A percentile compares a stretch with the other conserved stretches of the same genome.
Evolutionary conservation across 495 filamentous ascomycete species (phyloP).

Genomic region (Coniosporium apollinis): DNA sequence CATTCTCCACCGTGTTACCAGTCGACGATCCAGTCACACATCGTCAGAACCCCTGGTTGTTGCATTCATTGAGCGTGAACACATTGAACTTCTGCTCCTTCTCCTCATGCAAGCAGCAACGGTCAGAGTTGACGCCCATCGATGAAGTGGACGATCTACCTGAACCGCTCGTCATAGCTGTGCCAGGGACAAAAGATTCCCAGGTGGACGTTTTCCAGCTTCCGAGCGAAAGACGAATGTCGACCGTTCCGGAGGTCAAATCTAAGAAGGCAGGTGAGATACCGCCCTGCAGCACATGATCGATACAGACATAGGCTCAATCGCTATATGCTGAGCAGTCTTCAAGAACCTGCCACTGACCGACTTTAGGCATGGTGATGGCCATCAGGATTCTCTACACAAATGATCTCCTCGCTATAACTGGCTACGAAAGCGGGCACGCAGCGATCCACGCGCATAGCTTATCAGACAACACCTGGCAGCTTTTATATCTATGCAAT

Average conservation of each 20-base stretch:
- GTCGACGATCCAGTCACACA: constrained; percentile 35
- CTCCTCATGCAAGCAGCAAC: constrained; percentile 32
- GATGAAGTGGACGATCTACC: neutral
- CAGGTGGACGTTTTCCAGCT: constrained; percentile 78
- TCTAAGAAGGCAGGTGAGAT: constrained; percentile 44
- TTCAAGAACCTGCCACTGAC: too few relatives aligned
- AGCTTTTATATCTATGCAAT: constrained; percentile 44
- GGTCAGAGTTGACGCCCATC: neutral
- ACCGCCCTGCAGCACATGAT: too few relatives aligned
- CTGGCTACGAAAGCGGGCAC: constrained; percentile 80
- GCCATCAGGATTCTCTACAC: constrained; percentile 45
- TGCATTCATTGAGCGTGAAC: constrained; percentile 72
- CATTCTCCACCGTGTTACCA: constrained; percentile 53
- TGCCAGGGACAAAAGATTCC: constrained; percentile 16
- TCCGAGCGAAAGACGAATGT: constrained; percentile 49
- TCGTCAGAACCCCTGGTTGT: constrained; percentile 55
- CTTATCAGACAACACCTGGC: constrained; percentile 32
- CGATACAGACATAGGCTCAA: too few relatives aligned
- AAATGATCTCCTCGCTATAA: constrained; percentile 31
- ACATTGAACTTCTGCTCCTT: constrained; percentile 95
- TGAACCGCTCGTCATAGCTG: constrained; percentile 15
- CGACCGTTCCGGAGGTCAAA: constrained; percentile 43
- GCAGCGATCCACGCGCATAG: constrained; percentile 37
- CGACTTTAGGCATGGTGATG: constrained; percentile 96
- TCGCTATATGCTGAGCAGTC: too few relatives aligned